These are phyloP conservation scores for Entelexis sorbosivorans DNA, from an alignment of 1,139 yeast genomes.

Conservation along the genomic window DNA sequence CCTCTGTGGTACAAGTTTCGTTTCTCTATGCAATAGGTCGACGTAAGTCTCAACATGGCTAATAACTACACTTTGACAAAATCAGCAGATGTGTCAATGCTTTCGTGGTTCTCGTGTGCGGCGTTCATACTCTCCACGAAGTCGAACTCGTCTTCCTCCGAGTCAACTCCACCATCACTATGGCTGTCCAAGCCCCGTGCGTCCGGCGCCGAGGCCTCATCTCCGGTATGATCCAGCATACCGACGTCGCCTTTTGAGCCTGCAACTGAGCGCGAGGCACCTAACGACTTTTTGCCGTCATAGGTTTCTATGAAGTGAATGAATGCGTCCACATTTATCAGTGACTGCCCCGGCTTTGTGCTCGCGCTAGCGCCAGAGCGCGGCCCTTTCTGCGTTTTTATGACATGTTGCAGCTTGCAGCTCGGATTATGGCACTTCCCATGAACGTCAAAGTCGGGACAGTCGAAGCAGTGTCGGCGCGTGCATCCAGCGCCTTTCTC, in stretches of 20 bases:
- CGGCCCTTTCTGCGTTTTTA: constrained; percentile 9
- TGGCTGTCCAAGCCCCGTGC: background rate
- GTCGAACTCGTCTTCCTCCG: constrained; percentile 1
- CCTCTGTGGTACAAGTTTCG: too few relatives aligned
- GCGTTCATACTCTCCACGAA: background rate
- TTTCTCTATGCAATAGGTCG: too few relatives aligned
- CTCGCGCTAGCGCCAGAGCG: background rate
- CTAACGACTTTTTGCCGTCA: background rate
- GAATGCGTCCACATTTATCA: background rate
- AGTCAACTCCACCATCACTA: background rate
- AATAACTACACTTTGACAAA: constrained; percentile 19
- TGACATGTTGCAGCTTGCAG: constrained; percentile 43
- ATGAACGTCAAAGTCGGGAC: constrained; percentile 60
- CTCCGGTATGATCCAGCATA: background rate
- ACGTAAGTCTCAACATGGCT: too few relatives aligned
- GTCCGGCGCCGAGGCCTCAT: background rate
- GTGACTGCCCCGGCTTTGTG: background rate
- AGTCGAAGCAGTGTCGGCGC: constrained; percentile 47
- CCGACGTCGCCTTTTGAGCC: background rate
- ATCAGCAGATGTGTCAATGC: constrained; percentile 15
- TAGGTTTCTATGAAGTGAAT: background rate
- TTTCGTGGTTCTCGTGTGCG: constrained; percentile 5
- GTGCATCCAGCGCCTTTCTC: constrained; percentile 48
- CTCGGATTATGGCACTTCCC: constrained; percentile 46
- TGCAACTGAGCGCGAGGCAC: background rate